Conservation (phyloP, 2,329 filamentous ascomycete species). For the Colletotrichum horii region DNA sequence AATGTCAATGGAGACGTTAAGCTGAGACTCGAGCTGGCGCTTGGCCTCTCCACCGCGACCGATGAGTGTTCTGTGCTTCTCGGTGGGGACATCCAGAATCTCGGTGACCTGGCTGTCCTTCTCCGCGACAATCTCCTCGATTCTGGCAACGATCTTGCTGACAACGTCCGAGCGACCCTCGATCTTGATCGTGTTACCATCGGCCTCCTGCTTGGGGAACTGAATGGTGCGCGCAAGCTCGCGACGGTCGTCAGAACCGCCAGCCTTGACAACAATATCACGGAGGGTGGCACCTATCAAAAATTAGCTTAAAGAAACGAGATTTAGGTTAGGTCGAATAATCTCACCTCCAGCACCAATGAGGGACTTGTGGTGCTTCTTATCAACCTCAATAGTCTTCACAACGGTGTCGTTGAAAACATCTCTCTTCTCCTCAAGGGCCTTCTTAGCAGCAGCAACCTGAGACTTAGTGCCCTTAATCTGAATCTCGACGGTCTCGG, state of each 20-base stretch:
- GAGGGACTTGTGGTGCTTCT: slow-evolving; percentile 88
- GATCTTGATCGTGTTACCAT: slow-evolving; percentile 83
- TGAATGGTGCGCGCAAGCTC: slow-evolving; percentile 88
- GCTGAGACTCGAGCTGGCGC: slow-evolving; percentile 83
- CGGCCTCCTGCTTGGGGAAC: slow-evolving; percentile 88
- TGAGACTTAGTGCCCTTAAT: slow-evolving; percentile 92
- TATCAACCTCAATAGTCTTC: slow-evolving; percentile 86
- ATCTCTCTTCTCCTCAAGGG: slow-evolving; percentile 84
- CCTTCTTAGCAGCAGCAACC: slow-evolving; percentile 89
- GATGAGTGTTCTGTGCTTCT: slow-evolving; percentile 91
- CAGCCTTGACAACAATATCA: slow-evolving; percentile 84
- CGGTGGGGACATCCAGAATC: slow-evolving; percentile 79
- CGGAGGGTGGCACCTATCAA: slow-evolving; percentile 79
- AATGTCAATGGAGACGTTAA: slow-evolving; percentile 87
- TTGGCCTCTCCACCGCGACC: slow-evolving; percentile 90
- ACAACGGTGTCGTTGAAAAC: slow-evolving; percentile 90
- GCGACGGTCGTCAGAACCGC: slow-evolving; percentile 85
- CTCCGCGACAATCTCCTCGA: slow-evolving; percentile 81
- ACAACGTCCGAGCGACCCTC: slow-evolving; percentile 86
- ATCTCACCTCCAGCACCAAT: slow-evolving; percentile 87
- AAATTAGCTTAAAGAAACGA: slow-evolving; percentile 39
- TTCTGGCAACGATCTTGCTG: slow-evolving; percentile 84
- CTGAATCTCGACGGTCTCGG: slow-evolving; percentile 80
- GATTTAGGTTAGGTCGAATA: background rate
- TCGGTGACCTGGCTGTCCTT: slow-evolving; percentile 84